Base-by-base conservation (phyloP, 495 filamentous ascomycete species). In the Xylaria curta region DNA sequence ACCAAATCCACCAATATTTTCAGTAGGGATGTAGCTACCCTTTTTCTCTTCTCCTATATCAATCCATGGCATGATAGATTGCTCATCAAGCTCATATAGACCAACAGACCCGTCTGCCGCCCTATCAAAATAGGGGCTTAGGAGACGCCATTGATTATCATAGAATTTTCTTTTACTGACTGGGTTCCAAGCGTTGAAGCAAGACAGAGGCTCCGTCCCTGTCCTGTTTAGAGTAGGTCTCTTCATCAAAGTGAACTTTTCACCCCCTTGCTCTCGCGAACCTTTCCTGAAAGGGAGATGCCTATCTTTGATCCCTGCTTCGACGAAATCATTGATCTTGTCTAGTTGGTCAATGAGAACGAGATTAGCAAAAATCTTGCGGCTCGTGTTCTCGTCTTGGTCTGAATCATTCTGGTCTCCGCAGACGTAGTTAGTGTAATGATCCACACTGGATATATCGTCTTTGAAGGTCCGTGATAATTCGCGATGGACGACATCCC, bases 351-450 rank as follows among this genome's bases (percentile, higher is more conserved):
- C 21, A 0, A 63, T 63, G 1, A 63, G 24, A 6, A 63, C 40
- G 21, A 63, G 61, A 31, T 24, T 63, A 10, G 61, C 61, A 24
- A 63, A 63, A 8, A 63, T 46, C 40, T 63, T 63, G 9, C 36
- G 40, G 7, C 60, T 63, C 1, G 21, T 17, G 28, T 63, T 44
- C 26, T 63, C 38, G 4, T 15, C n/a, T 28, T 17, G 38, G 19
- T 19, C 6, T 17, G 38, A 21, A 17, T 63, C 40, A 12, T 31
- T 12, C 31, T 21, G 21, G 24, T 21, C 24, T 7, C 40, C 61
- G 26, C 61, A 63, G 61, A 63, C 61, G 13, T 63, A 63, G 3
- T 63, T 26, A 31, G 24, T 47, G 21, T 28, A 63, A 9, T 0
- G 38, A 19, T 63, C 61, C 3, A 63, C 7, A 9, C 38, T 19